Conservation (phyloP, 345 rosid genomes). For the Gossypium sturtianum region DNA sequence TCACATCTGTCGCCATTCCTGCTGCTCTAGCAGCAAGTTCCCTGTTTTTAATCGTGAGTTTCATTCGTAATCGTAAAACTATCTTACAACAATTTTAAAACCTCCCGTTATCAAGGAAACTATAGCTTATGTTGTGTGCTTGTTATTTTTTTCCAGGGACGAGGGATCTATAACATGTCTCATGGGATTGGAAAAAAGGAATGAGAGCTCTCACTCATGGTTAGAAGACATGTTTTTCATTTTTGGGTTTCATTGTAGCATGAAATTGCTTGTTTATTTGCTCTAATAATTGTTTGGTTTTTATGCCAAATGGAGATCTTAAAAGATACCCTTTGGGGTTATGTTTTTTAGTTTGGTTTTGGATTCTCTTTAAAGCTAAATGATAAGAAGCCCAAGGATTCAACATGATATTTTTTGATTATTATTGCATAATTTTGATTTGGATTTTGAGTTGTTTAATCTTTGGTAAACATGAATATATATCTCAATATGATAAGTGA, state of each 20-base stretch:
- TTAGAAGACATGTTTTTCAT: constrained; percentile 12
- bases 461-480: neutral
- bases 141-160: constrained; percentile 43
- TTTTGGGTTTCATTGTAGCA: neutral
- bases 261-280: constrained; percentile 16
- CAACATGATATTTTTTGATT: neutral
- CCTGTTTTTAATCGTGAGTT: constrained; percentile 68
- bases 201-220: constrained; percentile 26
- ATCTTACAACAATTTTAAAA: neutral
- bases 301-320: neutral
- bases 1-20: constrained; percentile 89
- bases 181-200: constrained; percentile 84
- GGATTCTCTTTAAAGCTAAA: neutral
- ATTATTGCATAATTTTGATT: neutral
- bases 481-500: neutral
- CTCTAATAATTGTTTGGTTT: constrained; percentile 38
- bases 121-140: neutral
- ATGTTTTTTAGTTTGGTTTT: neutral
- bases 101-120: neutral
- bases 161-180: constrained; percentile 81
- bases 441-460: neutral
- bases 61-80: neutral
- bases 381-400: neutral
- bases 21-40: constrained; percentile 53
- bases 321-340: neutral